A percentile compares a stretch with the other conserved stretches of the same genome.
phyloP scores from a whole-genome alignment of 2,329 filamentous ascomycete genomes.

The Fusarium sp. region DNA sequence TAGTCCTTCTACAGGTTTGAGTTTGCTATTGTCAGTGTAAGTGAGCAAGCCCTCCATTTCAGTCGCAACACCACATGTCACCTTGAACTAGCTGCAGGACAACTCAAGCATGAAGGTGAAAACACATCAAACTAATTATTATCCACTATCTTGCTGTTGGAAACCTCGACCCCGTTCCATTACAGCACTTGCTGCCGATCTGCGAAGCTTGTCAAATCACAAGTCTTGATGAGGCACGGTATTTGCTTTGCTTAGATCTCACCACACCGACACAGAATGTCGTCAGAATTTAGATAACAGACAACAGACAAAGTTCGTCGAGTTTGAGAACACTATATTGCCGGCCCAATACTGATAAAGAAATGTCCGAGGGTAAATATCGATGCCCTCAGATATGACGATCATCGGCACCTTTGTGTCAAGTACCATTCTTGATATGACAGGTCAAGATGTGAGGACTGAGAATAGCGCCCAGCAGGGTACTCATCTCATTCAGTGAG shows the following conservation, averaged over 20 bases:
- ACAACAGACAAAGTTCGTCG: not conserved
- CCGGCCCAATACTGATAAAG: not conserved
- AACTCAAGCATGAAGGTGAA: not conserved
- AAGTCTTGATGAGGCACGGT: not conserved
- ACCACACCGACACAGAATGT: conserved; percentile 44
- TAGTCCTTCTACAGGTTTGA: not conserved
- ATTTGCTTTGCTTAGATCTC: conserved; percentile 38
- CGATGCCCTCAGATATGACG: no score
- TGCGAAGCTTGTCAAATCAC: conserved; percentile 11
- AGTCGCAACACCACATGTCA: not conserved
- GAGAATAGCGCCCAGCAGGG: not conserved
- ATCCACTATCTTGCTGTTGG: not conserved
- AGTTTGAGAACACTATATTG: conserved; percentile 1
- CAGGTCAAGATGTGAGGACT: not conserved
- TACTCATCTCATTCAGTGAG: conserved; percentile 11
- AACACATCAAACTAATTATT: not conserved
- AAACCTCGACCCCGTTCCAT: not conserved
- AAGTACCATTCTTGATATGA: not conserved
- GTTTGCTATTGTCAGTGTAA: not conserved
- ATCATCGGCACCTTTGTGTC: no score
- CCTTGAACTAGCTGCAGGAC: not conserved
- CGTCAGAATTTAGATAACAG: conserved; percentile 26
- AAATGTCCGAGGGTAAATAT: not conserved
- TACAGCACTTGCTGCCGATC: not conserved
- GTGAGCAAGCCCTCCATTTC: not conserved